Conservation (phyloP, 2,329 filamentous ascomycete species). For the Proliferodiscus dingleyae region DNA sequence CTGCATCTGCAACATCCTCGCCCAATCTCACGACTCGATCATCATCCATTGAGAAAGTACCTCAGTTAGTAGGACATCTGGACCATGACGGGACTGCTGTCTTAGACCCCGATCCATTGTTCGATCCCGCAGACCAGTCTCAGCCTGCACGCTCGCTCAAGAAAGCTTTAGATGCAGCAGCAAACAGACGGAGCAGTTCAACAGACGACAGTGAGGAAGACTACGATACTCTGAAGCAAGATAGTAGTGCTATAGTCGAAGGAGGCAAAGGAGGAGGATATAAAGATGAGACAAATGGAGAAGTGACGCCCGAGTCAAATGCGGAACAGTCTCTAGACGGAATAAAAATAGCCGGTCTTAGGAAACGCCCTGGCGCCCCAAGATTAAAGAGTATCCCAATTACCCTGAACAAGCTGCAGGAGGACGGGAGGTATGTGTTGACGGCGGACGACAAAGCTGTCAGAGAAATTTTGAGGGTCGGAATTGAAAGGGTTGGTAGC, state of each 20-base stretch:
- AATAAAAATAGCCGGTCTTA: slow-evolving; percentile 10
- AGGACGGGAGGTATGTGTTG: slow-evolving; percentile 26
- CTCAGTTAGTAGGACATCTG: slow-evolving; percentile 19
- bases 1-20: slow-evolving; percentile 3
- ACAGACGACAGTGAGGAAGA: slow-evolving; percentile 28
- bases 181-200: slow-evolving; percentile 7
- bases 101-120: slow-evolving; percentile 12
- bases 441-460: slow-evolving; percentile 26
- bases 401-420: slow-evolving; percentile 26
- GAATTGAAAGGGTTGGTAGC: slow-evolving; percentile 22
- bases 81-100: slow-evolving; percentile 19
- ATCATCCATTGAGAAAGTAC: slow-evolving; percentile 15
- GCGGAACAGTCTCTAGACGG: slow-evolving; percentile 19
- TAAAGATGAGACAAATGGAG: slow-evolving; percentile 20
- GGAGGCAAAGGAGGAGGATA: slow-evolving; percentile 33
- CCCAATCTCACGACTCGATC: slow-evolving; percentile 3
- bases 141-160: slow-evolving; percentile 24
- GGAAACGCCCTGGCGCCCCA: slow-evolving; percentile 8
- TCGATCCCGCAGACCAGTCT: slow-evolving; percentile 5
- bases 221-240: slow-evolving; percentile 27
- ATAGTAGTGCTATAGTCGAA: slow-evolving; percentile 25
- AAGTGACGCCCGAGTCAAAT: slow-evolving; percentile 5
- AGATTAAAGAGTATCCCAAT: slow-evolving; percentile 27
- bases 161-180: slow-evolving; percentile 19
- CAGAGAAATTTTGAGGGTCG: slow-evolving; percentile 23